Evolutionary conservation across 2,329 filamentous ascomycete species (phyloP).

Genomic region (Sporothrix brasiliensis): DNA sequence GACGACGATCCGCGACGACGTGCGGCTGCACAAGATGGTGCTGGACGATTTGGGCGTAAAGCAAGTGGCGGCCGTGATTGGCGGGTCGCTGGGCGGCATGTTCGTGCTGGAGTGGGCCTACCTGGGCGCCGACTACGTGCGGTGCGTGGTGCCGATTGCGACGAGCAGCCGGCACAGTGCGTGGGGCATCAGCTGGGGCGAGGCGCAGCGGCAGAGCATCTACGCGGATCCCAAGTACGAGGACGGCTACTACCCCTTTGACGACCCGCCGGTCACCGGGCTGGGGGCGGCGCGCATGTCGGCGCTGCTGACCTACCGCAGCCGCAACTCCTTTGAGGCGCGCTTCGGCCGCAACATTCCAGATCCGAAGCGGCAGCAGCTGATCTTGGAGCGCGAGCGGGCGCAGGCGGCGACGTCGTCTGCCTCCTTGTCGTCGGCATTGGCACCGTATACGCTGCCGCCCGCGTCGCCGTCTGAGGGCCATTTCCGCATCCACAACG

Average conservation of each 20-base stretch:
- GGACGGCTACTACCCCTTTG: constrained; percentile 89
- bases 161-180: constrained; percentile 84
- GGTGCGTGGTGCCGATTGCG: constrained; percentile 78
- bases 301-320: constrained; percentile 91
- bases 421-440: neutral
- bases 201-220: constrained; percentile 88
- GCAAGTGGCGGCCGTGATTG: constrained; percentile 76
- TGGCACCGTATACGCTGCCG: neutral
- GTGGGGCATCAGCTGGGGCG: constrained; percentile 90
- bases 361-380: constrained; percentile 79
- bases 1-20: constrained; percentile 93
- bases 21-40: constrained; percentile 82
- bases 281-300: constrained; percentile 96
- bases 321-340: constrained; percentile 93
- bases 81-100: constrained; percentile 87
- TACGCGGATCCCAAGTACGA: constrained; percentile 99
- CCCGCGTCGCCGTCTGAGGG: constrained; percentile 61
- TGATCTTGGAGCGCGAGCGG: constrained; percentile 70
- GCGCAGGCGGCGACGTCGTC: constrained; percentile 42
- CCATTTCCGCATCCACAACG: constrained; percentile 81
- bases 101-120: constrained; percentile 91
- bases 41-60: constrained; percentile 79
- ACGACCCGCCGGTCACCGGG: constrained; percentile 82
- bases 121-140: constrained; percentile 82
- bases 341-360: constrained; percentile 92